Conservation (phyloP, 257 asterid genomes). For the Fraxinus excelsior region DNA sequence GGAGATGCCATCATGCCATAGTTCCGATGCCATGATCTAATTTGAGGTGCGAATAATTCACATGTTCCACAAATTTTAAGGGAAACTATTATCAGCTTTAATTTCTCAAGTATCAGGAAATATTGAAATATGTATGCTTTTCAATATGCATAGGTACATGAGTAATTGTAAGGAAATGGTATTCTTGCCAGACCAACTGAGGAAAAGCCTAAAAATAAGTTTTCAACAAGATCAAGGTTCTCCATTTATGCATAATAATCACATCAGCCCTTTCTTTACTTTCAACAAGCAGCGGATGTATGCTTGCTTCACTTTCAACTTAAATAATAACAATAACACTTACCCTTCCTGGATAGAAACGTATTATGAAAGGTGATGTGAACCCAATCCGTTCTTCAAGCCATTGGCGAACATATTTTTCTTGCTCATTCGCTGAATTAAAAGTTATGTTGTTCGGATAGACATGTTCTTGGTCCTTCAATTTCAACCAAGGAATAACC, state of each 20-base stretch:
- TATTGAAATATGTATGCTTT: not conserved
- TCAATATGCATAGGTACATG: not conserved
- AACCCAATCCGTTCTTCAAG: conserved; percentile 82
- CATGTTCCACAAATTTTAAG: not conserved
- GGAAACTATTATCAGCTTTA: not conserved
- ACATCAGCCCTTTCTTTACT: not conserved
- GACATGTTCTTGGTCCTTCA: conserved; percentile 76
- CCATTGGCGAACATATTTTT: conserved; percentile 78
- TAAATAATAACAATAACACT: conserved; percentile 27
- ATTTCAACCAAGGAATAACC: conserved; percentile 92
- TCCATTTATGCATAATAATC: not conserved
- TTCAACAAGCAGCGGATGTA: not conserved
- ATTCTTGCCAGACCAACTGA: not conserved
- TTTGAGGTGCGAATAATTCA: not conserved
- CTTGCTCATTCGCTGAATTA: conserved; percentile 74
- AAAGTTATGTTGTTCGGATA: conserved; percentile 76
- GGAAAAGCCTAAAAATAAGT: not conserved
- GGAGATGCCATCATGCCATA: not conserved
- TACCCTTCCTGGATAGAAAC: conserved; percentile 93
- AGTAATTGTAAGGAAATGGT: not conserved
- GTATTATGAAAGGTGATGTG: conserved; percentile 48
- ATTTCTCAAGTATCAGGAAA: not conserved
- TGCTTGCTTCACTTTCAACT: not conserved
- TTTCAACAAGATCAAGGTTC: not conserved
- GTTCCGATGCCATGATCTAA: not conserved